phyloP scores from a whole-genome alignment of 345 rosid species.

The Linum trigynum region DNA sequence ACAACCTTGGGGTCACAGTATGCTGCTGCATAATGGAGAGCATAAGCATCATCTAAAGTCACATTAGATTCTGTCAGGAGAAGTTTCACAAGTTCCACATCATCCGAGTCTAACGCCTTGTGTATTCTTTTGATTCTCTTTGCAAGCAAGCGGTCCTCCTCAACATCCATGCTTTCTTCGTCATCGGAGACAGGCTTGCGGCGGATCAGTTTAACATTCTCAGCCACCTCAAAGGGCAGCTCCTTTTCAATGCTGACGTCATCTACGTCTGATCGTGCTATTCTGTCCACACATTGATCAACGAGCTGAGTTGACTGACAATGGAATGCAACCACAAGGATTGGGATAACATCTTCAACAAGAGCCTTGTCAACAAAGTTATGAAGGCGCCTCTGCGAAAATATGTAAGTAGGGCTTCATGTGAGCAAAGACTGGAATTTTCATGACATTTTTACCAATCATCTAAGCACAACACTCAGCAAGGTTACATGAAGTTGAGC shows the following conservation, averaged over 20 bases:
- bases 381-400: conserved; percentile 63
- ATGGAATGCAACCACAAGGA: conserved; percentile 72
- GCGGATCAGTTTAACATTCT: conserved; percentile 43
- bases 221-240: conserved; percentile 61
- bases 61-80: conserved; percentile 68
- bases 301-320: conserved; percentile 67
- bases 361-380: conserved; percentile 66
- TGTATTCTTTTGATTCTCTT: conserved; percentile 71
- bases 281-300: conserved; percentile 63
- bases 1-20: conserved; percentile 92
- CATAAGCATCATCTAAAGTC: conserved; percentile 69
- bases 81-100: conserved; percentile 82
- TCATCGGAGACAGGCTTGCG: conserved; percentile 31
- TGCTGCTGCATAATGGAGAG: conserved; percentile 82
- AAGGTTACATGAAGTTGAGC: background rate
- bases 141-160: conserved; percentile 32
- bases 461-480: background rate
- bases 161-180: conserved; percentile 19
- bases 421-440: background rate
- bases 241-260: conserved; percentile 62
- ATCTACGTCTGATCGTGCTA: conserved; percentile 78
- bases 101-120: conserved; percentile 90
- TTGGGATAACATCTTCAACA: conserved; percentile 71
- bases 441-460: background rate
- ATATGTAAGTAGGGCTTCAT: background rate